Base-by-base conservation (phyloP, 345 rosid species). In the Murraya paniculata region DNA sequence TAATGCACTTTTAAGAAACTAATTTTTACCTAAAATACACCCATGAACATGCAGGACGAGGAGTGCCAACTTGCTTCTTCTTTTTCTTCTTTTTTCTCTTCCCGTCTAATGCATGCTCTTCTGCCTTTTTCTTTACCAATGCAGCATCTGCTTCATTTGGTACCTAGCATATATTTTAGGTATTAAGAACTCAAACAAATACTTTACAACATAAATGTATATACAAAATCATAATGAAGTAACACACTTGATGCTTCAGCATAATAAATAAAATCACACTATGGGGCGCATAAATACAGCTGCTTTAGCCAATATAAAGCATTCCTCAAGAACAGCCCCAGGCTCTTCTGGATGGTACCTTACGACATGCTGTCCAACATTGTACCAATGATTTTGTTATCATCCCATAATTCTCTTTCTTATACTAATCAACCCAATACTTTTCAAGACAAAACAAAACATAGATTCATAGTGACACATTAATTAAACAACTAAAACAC, bases 11-110 rank as follows among this genome's bases (percentile, higher is more conserved):
- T 2, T 3, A 18, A 39, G 14, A 22, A 71, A 36, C 50, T 38
- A 16, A 22, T 16, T 39, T 65, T 72, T 80, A 86, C 89, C 87
- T 86, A 74, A 86, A 86, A 64, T 84, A 83, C 75, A 86, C 89
- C 89, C 87, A 86, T 36, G 87, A 86, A 81, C 89, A 84, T 2
- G 89, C 85, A 48, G 89, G 89, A 69, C 87, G 89, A 78, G 88
- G 78, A 73, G 64, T 72, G 77, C 68, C 78, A 72, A 55, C 77
- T 75, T 78, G 82, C 78, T 84, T 77, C 74, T 81, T 83, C 62
- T 57, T 80, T 78, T 81, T 86, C 82, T 78, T 86, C 78, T 71
- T 84, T 73, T 73, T 86, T 81, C 82, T 84, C 77, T 80, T 84
- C 41, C 70, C 81, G 30, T 80, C 85, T 45, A 66, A 64, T 65